phyloP scores from a whole-genome alignment of 306 rosid genomes.

The Abrus precatorius region DNA sequence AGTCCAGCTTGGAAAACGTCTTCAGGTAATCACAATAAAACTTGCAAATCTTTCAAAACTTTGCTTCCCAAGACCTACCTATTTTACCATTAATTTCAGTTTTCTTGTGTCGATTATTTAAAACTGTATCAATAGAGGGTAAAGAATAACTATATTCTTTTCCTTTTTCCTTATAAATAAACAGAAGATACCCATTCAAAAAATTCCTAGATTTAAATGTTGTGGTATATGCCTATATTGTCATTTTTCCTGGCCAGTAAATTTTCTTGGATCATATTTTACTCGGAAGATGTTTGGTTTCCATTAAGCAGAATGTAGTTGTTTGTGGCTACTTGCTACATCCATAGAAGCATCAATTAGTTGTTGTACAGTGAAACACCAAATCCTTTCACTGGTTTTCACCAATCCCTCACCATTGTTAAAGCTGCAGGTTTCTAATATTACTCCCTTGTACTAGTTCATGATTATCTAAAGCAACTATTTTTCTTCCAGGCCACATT shows the following conservation, averaged over 20 bases:
- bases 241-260: conserved; percentile 16
- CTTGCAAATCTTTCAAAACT: conserved; percentile 12
- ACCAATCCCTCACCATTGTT: neutral
- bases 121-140: neutral
- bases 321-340: neutral
- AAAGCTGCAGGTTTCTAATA: neutral
- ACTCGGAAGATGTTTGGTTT: conserved; percentile 18
- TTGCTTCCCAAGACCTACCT: conserved; percentile 17
- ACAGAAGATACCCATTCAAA: neutral
- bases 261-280: neutral
- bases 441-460: neutral
- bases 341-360: conserved; percentile 4
- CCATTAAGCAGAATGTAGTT: conserved; percentile 21
- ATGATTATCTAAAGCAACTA: conserved; percentile 30
- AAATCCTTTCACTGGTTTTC: conserved; percentile 31
- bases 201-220: neutral
- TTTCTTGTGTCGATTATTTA: neutral
- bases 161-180: conserved; percentile 1
- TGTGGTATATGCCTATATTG: neutral
- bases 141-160: neutral
- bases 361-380: conserved; percentile 13
- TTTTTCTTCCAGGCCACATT: conserved; percentile 70
- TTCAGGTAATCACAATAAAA: conserved; percentile 68
- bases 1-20: conserved; percentile 93
- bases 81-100: conserved; percentile 5